Percentiles rank a stretch among this genome's conserved stretches.
Evolutionary conservation across 2,329 filamentous ascomycete species (phyloP).

Genomic region (Thielaviopsis cerberus): DNA sequence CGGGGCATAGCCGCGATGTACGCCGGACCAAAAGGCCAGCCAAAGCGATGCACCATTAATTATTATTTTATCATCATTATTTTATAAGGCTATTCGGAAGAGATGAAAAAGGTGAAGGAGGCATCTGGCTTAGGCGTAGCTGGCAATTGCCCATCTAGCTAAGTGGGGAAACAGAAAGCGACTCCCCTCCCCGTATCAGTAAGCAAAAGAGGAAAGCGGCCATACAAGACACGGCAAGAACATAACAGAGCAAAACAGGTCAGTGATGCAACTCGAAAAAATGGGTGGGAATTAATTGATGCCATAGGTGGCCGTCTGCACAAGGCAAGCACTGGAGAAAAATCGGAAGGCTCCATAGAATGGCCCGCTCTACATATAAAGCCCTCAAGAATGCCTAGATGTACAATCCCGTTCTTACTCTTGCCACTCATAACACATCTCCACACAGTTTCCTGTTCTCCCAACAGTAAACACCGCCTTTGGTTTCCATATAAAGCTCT

Average conservation of each 20-base stretch:
- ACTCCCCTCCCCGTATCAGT: neutral
- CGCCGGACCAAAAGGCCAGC: no score
- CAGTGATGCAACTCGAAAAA: neutral
- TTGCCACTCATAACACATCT: neutral
- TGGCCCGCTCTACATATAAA: neutral
- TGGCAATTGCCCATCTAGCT: neutral
- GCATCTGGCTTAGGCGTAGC: neutral
- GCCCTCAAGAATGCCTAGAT: neutral
- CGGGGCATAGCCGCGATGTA: no score
- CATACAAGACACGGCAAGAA: neutral
- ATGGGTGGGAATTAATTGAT: neutral
- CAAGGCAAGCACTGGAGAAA: neutral
- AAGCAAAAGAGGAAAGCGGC: neutral
- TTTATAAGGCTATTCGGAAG: neutral
- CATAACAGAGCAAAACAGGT: neutral
- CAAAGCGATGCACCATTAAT: no score
- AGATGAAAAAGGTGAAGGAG: neutral
- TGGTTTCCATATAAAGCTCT: conserved; percentile 3
- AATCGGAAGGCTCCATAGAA: no score
- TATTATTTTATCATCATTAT: no score
- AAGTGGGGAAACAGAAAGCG: neutral
- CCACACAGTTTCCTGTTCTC: neutral
- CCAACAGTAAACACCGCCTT: neutral
- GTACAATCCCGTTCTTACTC: neutral
- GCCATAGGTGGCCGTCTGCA: neutral